Evolutionary conservation across 805 yeast species (phyloP).

Genomic region (Starmerella vaccinii): DNA sequence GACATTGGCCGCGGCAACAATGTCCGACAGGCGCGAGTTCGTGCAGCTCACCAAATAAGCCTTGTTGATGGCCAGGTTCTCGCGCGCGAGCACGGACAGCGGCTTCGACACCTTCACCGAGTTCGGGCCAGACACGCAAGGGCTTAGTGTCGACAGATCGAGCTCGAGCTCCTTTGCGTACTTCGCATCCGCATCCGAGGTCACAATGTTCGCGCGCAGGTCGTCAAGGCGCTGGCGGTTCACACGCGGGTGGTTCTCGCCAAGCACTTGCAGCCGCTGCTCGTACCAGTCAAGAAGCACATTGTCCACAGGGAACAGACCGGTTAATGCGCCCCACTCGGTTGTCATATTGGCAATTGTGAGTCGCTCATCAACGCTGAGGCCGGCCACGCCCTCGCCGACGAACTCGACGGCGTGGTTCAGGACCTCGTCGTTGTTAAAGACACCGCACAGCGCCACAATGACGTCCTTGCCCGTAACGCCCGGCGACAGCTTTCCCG

Average conservation of each 20-base stretch:
- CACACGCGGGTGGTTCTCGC: constrained; percentile 76
- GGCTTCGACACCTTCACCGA: constrained; percentile 86
- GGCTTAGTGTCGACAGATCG: constrained; percentile 71
- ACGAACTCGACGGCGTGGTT: constrained; percentile 41
- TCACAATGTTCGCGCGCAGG: constrained; percentile 37
- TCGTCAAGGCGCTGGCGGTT: constrained; percentile 48
- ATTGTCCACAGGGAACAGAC: constrained; percentile 91
- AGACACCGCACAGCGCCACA: constrained; percentile 85
- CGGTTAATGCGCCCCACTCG: constrained; percentile 97
- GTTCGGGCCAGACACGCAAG: constrained; percentile 92
- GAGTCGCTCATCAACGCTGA: constrained; percentile 33
- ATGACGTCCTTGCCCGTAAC: constrained; percentile 95
- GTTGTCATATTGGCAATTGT: constrained; percentile 90
- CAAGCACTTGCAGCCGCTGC: constrained; percentile 45
- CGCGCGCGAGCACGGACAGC: constrained; percentile 57
- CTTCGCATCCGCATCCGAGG: constrained; percentile 64
- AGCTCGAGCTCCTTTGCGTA: constrained; percentile 82
- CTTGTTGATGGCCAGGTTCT: constrained; percentile 73
- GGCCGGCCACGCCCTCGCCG: constrained; percentile 26
- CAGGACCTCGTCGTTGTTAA: constrained; percentile 86
- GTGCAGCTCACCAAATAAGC: constrained; percentile 98
- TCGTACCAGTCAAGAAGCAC: constrained; percentile 70
- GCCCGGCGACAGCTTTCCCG: constrained; percentile 72
- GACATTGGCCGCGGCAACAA: constrained; percentile 87
- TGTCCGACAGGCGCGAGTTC: constrained; percentile 84